phyloP scores from a whole-genome alignment of 768 basidiomycete genomes.

The Suillus hirtellus region DNA sequence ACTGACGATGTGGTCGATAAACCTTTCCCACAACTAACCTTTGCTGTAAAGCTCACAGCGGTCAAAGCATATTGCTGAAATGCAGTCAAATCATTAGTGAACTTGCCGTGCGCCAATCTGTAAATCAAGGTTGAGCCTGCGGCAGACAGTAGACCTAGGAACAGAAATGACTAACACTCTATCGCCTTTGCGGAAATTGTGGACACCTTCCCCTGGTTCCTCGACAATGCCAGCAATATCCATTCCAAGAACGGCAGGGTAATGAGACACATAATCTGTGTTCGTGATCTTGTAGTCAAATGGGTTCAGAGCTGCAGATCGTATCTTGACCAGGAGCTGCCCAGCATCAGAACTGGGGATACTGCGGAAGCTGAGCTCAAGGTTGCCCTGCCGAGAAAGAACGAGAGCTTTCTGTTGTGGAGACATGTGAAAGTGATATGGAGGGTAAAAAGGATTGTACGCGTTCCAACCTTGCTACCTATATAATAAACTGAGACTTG shows the following conservation, averaged over 20 bases:
- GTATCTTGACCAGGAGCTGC: slow-evolving; percentile 44
- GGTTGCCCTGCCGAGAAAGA: slow-evolving; percentile 27
- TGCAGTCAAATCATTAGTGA: slow-evolving; percentile 26
- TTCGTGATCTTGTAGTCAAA: slow-evolving; percentile 42
- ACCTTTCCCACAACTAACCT: slow-evolving; percentile 26
- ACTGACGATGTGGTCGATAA: neutral
- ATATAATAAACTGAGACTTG: neutral
- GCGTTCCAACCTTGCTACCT: neutral
- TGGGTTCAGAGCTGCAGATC: slow-evolving; percentile 46
- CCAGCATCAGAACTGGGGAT: slow-evolving; percentile 37
- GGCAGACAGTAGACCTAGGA: neutral
- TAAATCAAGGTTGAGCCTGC: slow-evolving; percentile 20
- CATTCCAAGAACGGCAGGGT: slow-evolving; percentile 35
- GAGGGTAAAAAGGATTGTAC: neutral
- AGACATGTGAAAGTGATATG: slow-evolving; percentile 20
- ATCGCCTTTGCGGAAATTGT: slow-evolving; percentile 38
- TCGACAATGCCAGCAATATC: slow-evolving; percentile 44
- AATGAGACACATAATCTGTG: slow-evolving; percentile 33
- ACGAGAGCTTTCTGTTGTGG: slow-evolving; percentile 32
- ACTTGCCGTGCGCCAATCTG: slow-evolving; percentile 34
- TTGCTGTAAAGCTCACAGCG: slow-evolving; percentile 35
- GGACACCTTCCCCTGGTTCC: slow-evolving; percentile 39
- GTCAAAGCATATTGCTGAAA: slow-evolving; percentile 45
- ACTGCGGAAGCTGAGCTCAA: slow-evolving; percentile 28
- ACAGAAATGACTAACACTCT: slow-evolving; percentile 33